Percentiles rank a stretch among this genome's conserved stretches.
phyloP scores from a whole-genome alignment of 371 early-diverging fungal species.

The Apophysomyces variabilis region DNA sequence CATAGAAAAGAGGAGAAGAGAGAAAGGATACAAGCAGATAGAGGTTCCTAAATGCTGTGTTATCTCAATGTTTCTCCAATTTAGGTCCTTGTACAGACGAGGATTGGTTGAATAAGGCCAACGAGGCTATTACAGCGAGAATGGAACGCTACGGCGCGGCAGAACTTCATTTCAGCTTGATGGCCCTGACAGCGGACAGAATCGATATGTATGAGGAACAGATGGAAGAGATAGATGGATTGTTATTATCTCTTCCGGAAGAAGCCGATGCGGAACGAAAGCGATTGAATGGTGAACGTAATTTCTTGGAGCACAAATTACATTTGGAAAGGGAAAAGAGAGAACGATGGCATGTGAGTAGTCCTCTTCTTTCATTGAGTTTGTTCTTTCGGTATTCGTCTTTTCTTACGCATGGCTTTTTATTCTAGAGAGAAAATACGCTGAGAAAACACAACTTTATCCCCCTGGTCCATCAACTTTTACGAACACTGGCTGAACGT shows the following conservation, averaged over 20 bases:
- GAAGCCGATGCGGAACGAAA: conserved; percentile 37
- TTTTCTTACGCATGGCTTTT: neutral
- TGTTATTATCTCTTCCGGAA: conserved; percentile 47
- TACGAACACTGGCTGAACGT: conserved; percentile 69
- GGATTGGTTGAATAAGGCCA: conserved; percentile 73
- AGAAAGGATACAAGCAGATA: too few relatives aligned
- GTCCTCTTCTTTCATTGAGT: neutral
- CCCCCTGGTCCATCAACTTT: conserved; percentile 73
- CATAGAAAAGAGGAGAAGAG: neutral
- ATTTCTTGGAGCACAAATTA: conserved; percentile 45
- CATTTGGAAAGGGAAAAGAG: conserved; percentile 54
- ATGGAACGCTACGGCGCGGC: conserved; percentile 68
- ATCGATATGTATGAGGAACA: conserved; percentile 58
- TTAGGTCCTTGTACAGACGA: conserved; percentile 62
- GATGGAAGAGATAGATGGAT: conserved; percentile 53
- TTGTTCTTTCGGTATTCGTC: neutral
- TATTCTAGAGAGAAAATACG: conserved; percentile 67
- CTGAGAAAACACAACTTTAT: conserved; percentile 84
- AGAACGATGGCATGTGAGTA: conserved; percentile 54
- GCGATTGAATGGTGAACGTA: conserved; percentile 33
- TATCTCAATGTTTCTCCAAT: neutral
- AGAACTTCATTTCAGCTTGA: conserved; percentile 86
- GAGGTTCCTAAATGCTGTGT: too few relatives aligned
- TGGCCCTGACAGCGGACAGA: conserved; percentile 81
- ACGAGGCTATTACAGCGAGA: conserved; percentile 71